Evolutionary conservation across 2,329 filamentous ascomycete genomes (phyloP), one percentile per base, ranked within the genome.

Genomic region (Aspergillus sergii): DNA sequence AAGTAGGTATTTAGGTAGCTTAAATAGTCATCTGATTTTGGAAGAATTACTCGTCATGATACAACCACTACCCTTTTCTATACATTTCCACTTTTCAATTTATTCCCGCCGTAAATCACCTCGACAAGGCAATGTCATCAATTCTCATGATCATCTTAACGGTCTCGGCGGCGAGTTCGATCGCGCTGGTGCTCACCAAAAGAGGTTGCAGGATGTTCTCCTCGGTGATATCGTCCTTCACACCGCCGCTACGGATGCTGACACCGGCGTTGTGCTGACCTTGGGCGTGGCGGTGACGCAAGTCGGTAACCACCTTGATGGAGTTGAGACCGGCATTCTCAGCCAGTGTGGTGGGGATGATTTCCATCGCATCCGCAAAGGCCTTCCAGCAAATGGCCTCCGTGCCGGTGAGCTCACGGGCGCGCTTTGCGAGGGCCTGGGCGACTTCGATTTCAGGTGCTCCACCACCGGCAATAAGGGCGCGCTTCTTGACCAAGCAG

Each of bases 341-440:
- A 0, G 95, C 96, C 70, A 99, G 85, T 1, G 95, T 99, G 39
- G 94, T 97, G 16, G 96, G 95, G 60, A 99, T 92, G 48, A 99
- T 92, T 82, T 99, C 95, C 83, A 99, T 91, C 9, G 95, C 95
- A 68, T 99, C 94, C 1, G 96, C 95, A 75, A 99, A 99, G 0
- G 94, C 94, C 83, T 97, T 98, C 92, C 93, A 99, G 87, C 95
- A 99, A 75, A 98, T 97, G 45, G 93, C 89, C 79, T 99, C 95
- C 6, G 95, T 97, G 64, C 96, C 96, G 0, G 90, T 89, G 64
- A 97, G 85, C 72, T 90, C 89, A 69, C 94, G 91, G 10, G 94
- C 88, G 75, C 92, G 91, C 80, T 92, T 90, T 62, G 91, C 88
- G 39, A 99, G 87, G 74, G 92, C 87, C 60, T 95, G 91, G 26